phyloP scores from a whole-genome alignment of 306 rosid genomes.

The Amphicarpaea edgeworthii region DNA sequence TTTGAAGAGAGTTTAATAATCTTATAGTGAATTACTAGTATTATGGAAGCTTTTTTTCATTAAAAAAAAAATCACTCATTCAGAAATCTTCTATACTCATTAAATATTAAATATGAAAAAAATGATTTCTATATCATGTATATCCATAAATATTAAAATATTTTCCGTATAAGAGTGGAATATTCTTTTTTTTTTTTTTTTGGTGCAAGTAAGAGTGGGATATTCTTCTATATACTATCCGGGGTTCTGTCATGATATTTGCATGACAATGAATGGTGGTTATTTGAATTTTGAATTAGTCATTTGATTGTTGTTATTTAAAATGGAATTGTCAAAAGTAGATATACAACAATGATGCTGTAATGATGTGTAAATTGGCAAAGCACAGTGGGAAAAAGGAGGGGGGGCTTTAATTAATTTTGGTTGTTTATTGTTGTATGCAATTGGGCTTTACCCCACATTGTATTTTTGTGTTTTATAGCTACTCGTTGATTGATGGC shows the following conservation, averaged over 20 bases:
- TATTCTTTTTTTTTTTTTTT: no score
- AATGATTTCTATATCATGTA: not conserved
- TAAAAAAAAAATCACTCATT: not conserved
- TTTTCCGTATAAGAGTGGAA: no score
- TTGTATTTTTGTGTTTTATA: slow-evolving; percentile 38
- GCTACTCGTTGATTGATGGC: slow-evolving; percentile 29
- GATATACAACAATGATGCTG: not conserved
- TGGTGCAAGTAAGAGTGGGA: no score
- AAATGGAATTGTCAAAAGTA: not conserved
- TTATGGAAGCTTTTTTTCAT: not conserved
- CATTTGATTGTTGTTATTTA: not conserved
- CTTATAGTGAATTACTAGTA: not conserved
- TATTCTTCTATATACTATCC: no score
- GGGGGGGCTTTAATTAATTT: slow-evolving; percentile 7
- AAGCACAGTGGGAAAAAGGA: not conserved
- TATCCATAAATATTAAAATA: no score
- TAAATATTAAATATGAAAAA: not conserved
- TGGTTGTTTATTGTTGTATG: slow-evolving; percentile 7
- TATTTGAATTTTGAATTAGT: no score
- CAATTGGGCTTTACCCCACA: slow-evolving; percentile 36
- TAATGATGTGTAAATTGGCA: not conserved
- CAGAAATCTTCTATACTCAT: not conserved
- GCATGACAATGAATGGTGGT: not conserved
- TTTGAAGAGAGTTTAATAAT: not conserved
- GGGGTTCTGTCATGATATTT: no score